Evolutionary conservation across 129 eudicot species (phyloP), one percentile per base, ranked within the genome.

Genomic region (Escallonia rubra): DNA sequence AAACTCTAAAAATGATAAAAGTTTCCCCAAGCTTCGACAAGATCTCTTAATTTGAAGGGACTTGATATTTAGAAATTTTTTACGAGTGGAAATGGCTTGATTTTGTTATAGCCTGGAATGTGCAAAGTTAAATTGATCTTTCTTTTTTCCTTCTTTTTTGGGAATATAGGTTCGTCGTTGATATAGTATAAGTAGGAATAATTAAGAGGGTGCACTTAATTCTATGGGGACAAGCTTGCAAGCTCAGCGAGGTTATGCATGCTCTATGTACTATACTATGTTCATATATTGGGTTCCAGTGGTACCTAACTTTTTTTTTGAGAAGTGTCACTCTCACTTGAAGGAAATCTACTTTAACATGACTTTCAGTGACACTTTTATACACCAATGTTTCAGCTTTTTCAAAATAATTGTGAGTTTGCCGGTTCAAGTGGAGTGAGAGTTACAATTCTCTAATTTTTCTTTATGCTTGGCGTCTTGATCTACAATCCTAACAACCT

Each of bases 11-110:
- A 70, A 74, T 43, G 79, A 83, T 16, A 73, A 15, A 63, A 58
- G 46, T 62, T 70, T 62, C 55, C 64, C 78, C 4, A 82, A 77
- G 61, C 66, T 15, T 49, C 63, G 82, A 59, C 70, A 72, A 57
- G 83, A 83, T 75, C 74, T 80, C 46, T 78, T 78, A 74, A 74
- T 79, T 40, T 82, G n/a, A 85, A 55, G 64, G 39, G 39, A 73
- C 8, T 14, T 5, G 55, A 45, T 34, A 13, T 65, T 55, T 42
- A 57, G 59, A 4, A 7, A 57, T 52, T 59, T 51, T 51, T 49
- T 59, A 46, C 43, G 43, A 51, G 61, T 72, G 15, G 70, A 71
- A 74, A 41, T 50, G 72, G 66, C 56, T 65, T 73, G 65, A 9
- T 64, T 73, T 73, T 57, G 72, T 73, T 64, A 46, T 56, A 57